Evolutionary conservation across 2,329 filamentous ascomycete genomes (phyloP), one percentile per base, ranked within the genome.

Genomic region (Gliomastix tumulicola): DNA sequence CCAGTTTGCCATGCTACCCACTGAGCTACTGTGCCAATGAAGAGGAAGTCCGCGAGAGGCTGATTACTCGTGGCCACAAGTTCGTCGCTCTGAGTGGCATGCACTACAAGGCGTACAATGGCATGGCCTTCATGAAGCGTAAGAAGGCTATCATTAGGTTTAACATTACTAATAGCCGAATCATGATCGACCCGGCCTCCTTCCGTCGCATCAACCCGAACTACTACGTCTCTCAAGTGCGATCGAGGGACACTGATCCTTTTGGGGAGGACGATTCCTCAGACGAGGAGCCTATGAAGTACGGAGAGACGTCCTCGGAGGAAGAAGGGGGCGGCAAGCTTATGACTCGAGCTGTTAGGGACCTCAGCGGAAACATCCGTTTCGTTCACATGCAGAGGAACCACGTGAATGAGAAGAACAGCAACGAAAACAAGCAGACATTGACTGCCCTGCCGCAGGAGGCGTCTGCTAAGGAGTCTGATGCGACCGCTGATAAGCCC

Each of bases 141-240:
- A 87, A 87, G 65, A 82, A 82, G 49, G 66, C 39, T 16, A 71
- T 40, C 12, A 65, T 84, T 53, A 90, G 88, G 56, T 82, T 94
- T 58, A 88, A 88, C 51, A 82, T 94, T 56, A 87, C 88, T 44
- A 85, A 88, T 43, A 84, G 88, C 15, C 80, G 89, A 21, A 74
- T 94, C 44, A 95, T 95, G 88, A 70, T 95, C 18, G 89, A 95
- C 51, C 79, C 87, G 0, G 79, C 79, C 4, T 85, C 84, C 30
- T 88, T 94, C 60, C 78, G 87, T 8, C 77, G 86, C 22, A 85
- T 90, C 56, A 86, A 92, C 46, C 85, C 88, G 2, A 94, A 94
- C 54, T 94, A 94, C 47, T 76, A 75, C 1, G 76, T 90, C 48
- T 86, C 83, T 17, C 70, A 75, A 3, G 79, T 94, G 37, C 80